Conservation (phyloP, 306 rosid genomes). For the Rosa persica region DNA sequence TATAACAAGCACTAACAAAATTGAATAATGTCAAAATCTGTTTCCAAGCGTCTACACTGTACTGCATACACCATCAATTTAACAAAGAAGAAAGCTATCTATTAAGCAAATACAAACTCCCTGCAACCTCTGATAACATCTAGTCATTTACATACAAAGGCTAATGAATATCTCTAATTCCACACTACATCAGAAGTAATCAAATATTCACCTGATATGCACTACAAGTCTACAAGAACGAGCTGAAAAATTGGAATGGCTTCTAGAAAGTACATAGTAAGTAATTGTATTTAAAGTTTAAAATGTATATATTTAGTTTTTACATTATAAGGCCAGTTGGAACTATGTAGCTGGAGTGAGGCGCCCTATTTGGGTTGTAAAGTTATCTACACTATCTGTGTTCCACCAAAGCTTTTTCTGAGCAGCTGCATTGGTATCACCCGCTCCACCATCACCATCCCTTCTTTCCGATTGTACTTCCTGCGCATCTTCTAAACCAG, state of each 20-base stretch:
- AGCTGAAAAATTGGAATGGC: conserved; percentile 20
- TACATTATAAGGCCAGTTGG: background rate
- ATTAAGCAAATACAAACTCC: background rate
- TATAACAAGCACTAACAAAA: background rate
- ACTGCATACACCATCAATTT: background rate
- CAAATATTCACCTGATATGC: conserved; percentile 3
- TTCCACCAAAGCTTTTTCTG: conserved; percentile 28
- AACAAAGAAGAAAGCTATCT: background rate
- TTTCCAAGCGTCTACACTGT: background rate
- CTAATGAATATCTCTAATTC: conserved; percentile 5
- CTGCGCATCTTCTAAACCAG: conserved; percentile 20
- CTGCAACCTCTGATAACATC: background rate
- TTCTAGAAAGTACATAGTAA: conserved; percentile 7
- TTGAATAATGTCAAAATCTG: background rate
- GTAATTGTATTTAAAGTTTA: background rate
- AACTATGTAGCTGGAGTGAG: conserved; percentile 36
- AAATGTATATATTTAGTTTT: background rate
- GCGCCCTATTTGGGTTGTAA: conserved; percentile 31
- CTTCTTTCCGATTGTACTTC: conserved; percentile 17
- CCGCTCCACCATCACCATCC: conserved; percentile 14
- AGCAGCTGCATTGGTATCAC: conserved; percentile 5
- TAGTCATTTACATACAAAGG: conserved; percentile 13
- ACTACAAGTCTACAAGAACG: conserved; percentile 5
- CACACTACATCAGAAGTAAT: conserved; percentile 1
- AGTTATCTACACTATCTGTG: conserved; percentile 21